Evolutionary conservation across 352 stramenopile genomes (phyloP).

Genomic region (Phytophthora litchii): DNA sequence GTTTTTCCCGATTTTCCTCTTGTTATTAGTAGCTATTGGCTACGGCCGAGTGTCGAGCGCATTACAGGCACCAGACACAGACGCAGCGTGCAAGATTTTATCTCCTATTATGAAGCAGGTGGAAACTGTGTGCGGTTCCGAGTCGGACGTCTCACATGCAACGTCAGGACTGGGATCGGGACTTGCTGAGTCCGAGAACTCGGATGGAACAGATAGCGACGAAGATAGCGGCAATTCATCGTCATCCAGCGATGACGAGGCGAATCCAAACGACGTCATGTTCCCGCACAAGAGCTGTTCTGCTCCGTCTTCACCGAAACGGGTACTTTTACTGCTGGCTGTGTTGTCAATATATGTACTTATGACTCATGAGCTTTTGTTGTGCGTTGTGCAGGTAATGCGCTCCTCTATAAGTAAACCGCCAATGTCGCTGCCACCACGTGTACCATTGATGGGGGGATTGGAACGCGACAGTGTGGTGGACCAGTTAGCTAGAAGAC

Average conservation of each 20-base stretch:
- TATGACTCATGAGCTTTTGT: not conserved
- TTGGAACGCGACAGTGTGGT: slow-evolving; percentile 42
- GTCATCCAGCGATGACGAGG: slow-evolving; percentile 68
- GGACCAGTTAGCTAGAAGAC: slow-evolving; percentile 64
- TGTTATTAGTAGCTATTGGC: slow-evolving; percentile 72
- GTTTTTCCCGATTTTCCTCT: slow-evolving; percentile 56
- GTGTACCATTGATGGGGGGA: slow-evolving; percentile 26
- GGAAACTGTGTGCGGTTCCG: slow-evolving; percentile 18
- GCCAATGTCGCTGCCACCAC: slow-evolving; percentile 38
- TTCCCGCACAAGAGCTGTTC: slow-evolving; percentile 40
- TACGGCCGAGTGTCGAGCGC: slow-evolving; percentile 81
- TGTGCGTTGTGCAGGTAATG: slow-evolving; percentile 15
- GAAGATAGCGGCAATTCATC: slow-evolving; percentile 79
- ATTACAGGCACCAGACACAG: slow-evolving; percentile 61
- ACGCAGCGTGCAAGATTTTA: slow-evolving; percentile 62
- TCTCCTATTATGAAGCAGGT: slow-evolving; percentile 52
- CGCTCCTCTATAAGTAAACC: slow-evolving; percentile 22
- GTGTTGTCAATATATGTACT: not conserved
- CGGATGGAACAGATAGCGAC: slow-evolving; percentile 77
- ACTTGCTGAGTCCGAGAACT: slow-evolving; percentile 79
- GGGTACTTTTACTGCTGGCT: slow-evolving; percentile 22
- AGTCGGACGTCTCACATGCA: slow-evolving; percentile 29
- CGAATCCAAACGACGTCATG: slow-evolving; percentile 46
- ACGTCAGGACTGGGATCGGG: slow-evolving; percentile 58
- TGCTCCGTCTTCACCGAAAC: slow-evolving; percentile 30